Base-by-base conservation (phyloP, 176 grass and related monocot genomes). In the Triticum aestivum region DNA sequence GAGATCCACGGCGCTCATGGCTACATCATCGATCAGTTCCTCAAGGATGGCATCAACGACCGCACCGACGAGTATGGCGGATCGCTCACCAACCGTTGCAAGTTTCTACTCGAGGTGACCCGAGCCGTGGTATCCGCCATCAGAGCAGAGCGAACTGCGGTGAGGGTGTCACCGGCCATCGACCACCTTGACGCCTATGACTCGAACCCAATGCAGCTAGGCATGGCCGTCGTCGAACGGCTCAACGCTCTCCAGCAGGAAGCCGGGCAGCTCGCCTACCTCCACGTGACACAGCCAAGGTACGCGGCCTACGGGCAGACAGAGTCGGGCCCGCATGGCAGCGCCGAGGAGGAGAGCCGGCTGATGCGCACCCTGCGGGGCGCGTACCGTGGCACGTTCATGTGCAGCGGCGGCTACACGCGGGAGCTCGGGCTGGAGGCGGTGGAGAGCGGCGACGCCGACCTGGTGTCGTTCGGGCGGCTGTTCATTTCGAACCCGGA, bases 1-100 rank as follows among this genome's bases (percentile, higher is more conserved):
- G 94, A 99, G 87, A 94, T 99, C 77, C 97, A 99, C 11, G 94
- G 94, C 0, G 97, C 97, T 20, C 94, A 99, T 73, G 97, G 97
- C 65, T 96, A 96, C 66, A 83, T 99, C 27, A 92, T 96, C 18
- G 97, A 99, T 51, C 97, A 99, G 65, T 99, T 99, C 32, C 94
- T 99, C 63, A 99, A 99, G 61, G 94, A 94, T 8, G 94, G 94
- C 74, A 96, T 99, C 80, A 99, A 99, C 44, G 94, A 99, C 45
- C 85, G 97, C 2, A 92, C 85, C 0, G 97, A 99, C 14, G 78
- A 84, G 14, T 99, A 99, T 2, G 97, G 97, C 2, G 97, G 97
- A 30, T 96, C 97, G 1, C 84, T 98, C 67, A 4, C 78, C 33
- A 98, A 98, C 63, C 97, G 97, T 35, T 94, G 91, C 39, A 84